Conservation (phyloP, 2,329 filamentous ascomycete genomes). For the Conoideocrella luteorostrata region DNA sequence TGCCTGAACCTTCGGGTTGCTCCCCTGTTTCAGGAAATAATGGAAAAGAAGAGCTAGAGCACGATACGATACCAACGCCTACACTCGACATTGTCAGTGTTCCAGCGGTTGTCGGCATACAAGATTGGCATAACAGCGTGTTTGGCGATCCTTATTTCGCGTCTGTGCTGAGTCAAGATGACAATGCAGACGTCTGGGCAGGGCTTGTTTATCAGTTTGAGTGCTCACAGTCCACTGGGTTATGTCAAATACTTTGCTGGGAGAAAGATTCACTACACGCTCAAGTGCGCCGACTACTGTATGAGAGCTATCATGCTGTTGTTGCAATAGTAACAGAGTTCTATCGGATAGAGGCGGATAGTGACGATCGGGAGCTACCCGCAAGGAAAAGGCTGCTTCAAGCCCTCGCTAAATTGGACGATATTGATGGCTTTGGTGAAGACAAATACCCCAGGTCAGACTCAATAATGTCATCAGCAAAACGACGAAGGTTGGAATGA, state of each 20-base stretch:
- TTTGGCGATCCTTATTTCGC: slow-evolving; percentile 56
- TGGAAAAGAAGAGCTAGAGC: neutral
- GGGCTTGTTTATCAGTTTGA: slow-evolving; percentile 32
- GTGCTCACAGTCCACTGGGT: neutral
- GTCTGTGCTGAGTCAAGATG: slow-evolving; percentile 38
- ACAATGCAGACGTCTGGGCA: slow-evolving; percentile 37
- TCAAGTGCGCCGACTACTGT: slow-evolving; percentile 44
- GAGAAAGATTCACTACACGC: slow-evolving; percentile 18
- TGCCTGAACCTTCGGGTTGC: too few relatives aligned
- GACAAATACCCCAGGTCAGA: slow-evolving; percentile 28
- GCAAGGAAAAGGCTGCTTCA: slow-evolving; percentile 45
- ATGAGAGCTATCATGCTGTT: slow-evolving; percentile 51
- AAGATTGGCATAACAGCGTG: slow-evolving; percentile 51
- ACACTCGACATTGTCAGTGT: neutral
- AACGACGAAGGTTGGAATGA: slow-evolving; percentile 30
- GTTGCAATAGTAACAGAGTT: slow-evolving; percentile 48
- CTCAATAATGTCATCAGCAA: slow-evolving; percentile 37
- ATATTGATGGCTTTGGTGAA: slow-evolving; percentile 25
- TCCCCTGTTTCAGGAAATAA: neutral
- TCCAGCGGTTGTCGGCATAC: slow-evolving; percentile 22
- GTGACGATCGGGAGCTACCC: slow-evolving; percentile 44
- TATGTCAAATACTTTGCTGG: too few relatives aligned
- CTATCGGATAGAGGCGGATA: slow-evolving; percentile 43
- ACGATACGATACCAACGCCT: neutral
- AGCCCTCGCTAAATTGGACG: slow-evolving; percentile 39